Conservation (phyloP, 2,329 filamentous ascomycete genomes). For the Aspergillus calidoustus region DNA sequence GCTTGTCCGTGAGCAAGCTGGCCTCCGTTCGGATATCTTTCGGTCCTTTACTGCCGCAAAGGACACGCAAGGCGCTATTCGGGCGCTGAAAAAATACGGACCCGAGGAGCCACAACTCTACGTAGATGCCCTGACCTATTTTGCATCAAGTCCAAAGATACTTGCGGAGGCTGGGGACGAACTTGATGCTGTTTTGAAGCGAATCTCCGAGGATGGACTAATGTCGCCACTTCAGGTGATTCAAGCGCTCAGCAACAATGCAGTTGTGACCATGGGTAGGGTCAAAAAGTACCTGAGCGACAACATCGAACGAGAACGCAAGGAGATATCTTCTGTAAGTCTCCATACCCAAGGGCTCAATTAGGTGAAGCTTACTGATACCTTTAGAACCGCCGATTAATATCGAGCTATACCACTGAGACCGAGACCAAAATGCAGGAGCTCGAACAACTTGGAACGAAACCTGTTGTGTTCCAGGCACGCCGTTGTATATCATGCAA, state of each 20-base stretch:
- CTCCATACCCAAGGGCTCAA: neutral
- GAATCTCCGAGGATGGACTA: conserved; percentile 86
- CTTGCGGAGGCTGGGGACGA: conserved; percentile 88
- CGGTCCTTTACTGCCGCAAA: conserved; percentile 91
- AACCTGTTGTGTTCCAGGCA: conserved; percentile 87
- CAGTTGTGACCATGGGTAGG: conserved; percentile 95
- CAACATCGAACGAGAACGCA: conserved; percentile 85
- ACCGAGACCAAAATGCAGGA: conserved; percentile 80
- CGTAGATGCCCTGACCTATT: conserved; percentile 87
- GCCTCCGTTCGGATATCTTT: conserved; percentile 92
- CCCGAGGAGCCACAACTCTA: conserved; percentile 90
- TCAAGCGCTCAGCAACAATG: conserved; percentile 78
- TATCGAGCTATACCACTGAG: conserved; percentile 80
- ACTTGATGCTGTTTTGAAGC: conserved; percentile 76
- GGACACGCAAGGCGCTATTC: conserved; percentile 88
- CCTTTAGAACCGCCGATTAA: conserved; percentile 73
- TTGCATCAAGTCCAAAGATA: conserved; percentile 80
- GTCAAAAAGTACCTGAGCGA: conserved; percentile 89
- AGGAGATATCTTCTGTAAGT: conserved; percentile 72
- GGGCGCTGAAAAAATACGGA: conserved; percentile 88
- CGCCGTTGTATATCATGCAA: conserved; percentile 85
- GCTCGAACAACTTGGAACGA: conserved; percentile 74
- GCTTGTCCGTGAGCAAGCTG: conserved; percentile 90
- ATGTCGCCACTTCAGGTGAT: conserved; percentile 98
- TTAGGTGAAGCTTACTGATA: conserved; percentile 28